Percentiles rank a stretch among this genome's conserved stretches.
Conservation (phyloP, 805 yeast species). For the Kazachstania martiniae region DNA sequence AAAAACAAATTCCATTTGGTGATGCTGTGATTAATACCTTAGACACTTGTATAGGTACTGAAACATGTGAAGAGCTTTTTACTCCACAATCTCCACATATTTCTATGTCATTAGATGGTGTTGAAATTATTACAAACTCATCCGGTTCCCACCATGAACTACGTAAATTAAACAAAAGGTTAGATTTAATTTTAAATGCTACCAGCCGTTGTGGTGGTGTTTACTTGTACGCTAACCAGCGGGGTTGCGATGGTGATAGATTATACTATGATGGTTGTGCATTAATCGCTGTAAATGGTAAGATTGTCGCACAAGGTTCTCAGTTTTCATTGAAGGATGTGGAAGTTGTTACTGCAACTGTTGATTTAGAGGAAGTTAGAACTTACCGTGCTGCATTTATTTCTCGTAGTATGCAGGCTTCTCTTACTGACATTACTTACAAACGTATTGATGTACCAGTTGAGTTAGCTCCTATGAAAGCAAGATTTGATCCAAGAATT, state of each 20-base stretch:
- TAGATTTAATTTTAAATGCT: constrained; percentile 81
- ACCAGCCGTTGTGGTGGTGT: constrained; percentile 95
- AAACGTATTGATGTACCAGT: constrained; percentile 51
- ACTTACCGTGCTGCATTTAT: constrained; percentile 59
- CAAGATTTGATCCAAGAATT: constrained; percentile 50
- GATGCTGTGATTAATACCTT: constrained; percentile 78
- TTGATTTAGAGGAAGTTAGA: constrained; percentile 85
- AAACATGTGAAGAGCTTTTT: constrained; percentile 95
- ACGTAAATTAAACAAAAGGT: constrained; percentile 75
- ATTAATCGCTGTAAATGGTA: constrained; percentile 82
- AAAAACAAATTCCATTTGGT: constrained; percentile 65
- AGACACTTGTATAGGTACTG: constrained; percentile 91
- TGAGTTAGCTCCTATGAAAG: constrained; percentile 51
- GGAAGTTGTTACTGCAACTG: constrained; percentile 91
- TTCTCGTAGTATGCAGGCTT: constrained; percentile 67
- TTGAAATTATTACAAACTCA: constrained; percentile 92
- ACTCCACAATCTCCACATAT: constrained; percentile 96
- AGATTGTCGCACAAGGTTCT: constrained; percentile 83
- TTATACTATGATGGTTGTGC: constrained; percentile 97
- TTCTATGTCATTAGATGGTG: constrained; percentile 85
- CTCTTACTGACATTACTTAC: constrained; percentile 26
- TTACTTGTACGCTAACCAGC: constrained; percentile 86
- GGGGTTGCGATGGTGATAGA: constrained; percentile 98
- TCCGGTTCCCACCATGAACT: constrained; percentile 97
- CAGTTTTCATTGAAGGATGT: constrained; percentile 88